Percentiles rank a stretch among this genome's conserved stretches.
phyloP scores from a whole-genome alignment of 148 eudicot genomes.

The Salicornia ramosissima region DNA sequence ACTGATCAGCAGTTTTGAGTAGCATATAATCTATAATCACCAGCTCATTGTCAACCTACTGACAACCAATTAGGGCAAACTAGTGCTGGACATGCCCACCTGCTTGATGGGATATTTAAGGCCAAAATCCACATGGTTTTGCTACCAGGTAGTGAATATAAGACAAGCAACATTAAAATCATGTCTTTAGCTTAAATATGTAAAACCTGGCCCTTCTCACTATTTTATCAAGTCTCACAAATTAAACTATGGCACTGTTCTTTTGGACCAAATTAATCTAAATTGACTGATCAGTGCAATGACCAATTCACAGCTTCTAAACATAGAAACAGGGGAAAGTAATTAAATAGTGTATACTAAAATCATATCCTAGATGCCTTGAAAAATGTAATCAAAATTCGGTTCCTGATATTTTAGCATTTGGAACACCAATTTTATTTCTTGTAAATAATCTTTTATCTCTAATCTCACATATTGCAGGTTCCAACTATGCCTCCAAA shows the following conservation, averaged over 20 bases:
- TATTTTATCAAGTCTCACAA: background rate
- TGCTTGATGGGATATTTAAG: background rate
- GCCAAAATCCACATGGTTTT: conserved; percentile 10
- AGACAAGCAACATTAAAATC: background rate
- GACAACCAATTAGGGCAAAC: background rate
- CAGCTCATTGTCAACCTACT: background rate
- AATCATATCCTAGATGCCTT: background rate
- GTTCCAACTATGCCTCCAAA: background rate
- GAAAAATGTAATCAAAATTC: background rate
- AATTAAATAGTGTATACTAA: background rate
- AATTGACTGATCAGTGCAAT: no score
- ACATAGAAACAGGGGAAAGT: background rate
- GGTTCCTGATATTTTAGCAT: background rate
- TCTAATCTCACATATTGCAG: background rate
- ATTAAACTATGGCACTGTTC: background rate
- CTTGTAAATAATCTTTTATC: background rate
- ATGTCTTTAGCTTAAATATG: background rate
- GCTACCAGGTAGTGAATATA: background rate
- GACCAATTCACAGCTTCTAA: background rate
- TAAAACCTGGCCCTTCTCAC: background rate
- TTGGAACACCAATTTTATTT: background rate
- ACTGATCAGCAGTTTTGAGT: background rate
- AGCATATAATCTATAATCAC: background rate
- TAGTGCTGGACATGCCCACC: background rate
- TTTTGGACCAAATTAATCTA: background rate